Base-by-base conservation (phyloP, 495 filamentous ascomycete genomes). In the Aspergillus indologenus region DNA sequence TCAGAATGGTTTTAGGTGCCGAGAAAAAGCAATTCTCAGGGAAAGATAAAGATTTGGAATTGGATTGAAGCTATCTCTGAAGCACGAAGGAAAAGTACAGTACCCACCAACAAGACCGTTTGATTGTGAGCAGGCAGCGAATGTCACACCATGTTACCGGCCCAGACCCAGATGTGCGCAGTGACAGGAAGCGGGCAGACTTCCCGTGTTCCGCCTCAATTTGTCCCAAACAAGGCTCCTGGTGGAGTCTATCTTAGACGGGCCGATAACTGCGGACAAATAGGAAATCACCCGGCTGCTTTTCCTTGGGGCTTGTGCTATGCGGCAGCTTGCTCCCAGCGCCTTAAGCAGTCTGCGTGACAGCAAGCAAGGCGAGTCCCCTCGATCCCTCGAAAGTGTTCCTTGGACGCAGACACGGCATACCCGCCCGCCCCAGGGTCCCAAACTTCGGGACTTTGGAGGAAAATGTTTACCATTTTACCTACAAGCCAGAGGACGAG, bases 171-270 rank as follows among this genome's bases (percentile, higher is more conserved):
- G 15, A 18, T 51, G 48, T 51, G 4, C 17, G n/a, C 48, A 51
- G 48, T 51, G 48, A 51, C 48, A 51, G 48, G 48, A 29, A 18
- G 34, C 31, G 45, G 34, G 47, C 55, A 57, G 45, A 40, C 55
- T 43, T 57, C 55, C 55, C 55, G 55, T 48, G 45, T 49, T 57
- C 23, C 55, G 55, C 55, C 55, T 57, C 55, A 40, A 57, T 48
- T 57, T 57, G 45, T 49, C 49, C 55, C 55, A 57, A 46, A 57
- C 55, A 57, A 57, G 55, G 55, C 15, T 29, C 23, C 15, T 19
- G 23, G 48, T 51, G 48, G 48, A 51, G 48, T 29, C 24, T 11
- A 51, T 31, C 48, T 19, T 29, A 12, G 24, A 51, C 48, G 48
- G 48, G 48, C 23, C 48, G 48, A 51, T 51, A 51, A 24, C 14